These are phyloP conservation scores for Penicillium longicatenatum DNA, from an alignment of 495 filamentous ascomycete genomes.

Conservation along the genomic window DNA sequence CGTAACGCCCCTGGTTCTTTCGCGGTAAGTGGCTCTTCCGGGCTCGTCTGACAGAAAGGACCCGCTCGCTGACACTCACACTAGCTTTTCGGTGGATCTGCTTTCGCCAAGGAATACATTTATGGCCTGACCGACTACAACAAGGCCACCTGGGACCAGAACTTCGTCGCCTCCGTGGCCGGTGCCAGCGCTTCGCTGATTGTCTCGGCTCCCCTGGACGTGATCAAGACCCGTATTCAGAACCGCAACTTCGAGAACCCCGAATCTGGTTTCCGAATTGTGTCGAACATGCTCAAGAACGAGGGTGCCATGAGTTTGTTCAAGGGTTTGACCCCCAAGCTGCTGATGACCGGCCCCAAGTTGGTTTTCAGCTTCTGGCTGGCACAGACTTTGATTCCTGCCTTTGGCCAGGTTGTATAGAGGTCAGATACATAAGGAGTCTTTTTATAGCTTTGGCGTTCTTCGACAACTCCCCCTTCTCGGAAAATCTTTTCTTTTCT, in stretches of 20 bases:
- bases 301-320: conserved; percentile 90
- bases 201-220: conserved; percentile 93
- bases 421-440: conserved; percentile 19
- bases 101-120: conserved; percentile 97
- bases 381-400: conserved; percentile 86
- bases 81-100: conserved; percentile 94
- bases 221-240: conserved; percentile 99
- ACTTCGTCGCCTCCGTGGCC: conserved; percentile 94
- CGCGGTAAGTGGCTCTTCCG: conserved; percentile 63
- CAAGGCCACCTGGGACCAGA: conserved; percentile 89
- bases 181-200: conserved; percentile 90
- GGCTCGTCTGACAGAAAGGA: conserved; percentile 4
- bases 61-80: conserved; percentile 18
- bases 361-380: conserved; percentile 99
- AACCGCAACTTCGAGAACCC: conserved; percentile 99
- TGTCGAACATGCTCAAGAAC: conserved; percentile 85
- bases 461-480: conserved; percentile 18
- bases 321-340: conserved; percentile 95
- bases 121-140: conserved; percentile 91
- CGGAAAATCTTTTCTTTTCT: conserved; percentile 8
- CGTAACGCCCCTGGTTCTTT: conserved; percentile 97
- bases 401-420: conserved; percentile 63
- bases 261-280: conserved; percentile 88
- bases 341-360: conserved; percentile 98
- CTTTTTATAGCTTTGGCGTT: conserved; percentile 28